phyloP scores from a whole-genome alignment of 305 asterid genomes.

The Fraxinus velutina region DNA sequence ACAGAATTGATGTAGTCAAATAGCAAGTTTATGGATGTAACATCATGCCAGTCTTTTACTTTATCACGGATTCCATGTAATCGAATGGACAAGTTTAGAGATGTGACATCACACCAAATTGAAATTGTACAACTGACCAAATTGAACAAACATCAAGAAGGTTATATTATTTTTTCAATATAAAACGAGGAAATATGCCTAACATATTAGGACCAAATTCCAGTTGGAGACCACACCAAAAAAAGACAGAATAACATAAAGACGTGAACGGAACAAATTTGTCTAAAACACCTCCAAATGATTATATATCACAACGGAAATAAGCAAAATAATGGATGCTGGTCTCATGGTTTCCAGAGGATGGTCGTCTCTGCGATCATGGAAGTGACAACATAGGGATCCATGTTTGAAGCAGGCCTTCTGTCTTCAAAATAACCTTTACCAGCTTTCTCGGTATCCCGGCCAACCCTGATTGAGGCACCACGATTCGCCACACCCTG shows the following conservation, averaged over 20 bases:
- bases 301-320: neutral
- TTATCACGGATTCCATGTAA: neutral
- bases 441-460: constrained; percentile 72
- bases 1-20: neutral
- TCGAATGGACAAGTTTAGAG: neutral
- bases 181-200: neutral
- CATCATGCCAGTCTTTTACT: neutral
- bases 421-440: constrained; percentile 73
- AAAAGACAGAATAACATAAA: constrained; percentile 7
- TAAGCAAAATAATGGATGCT: neutral
- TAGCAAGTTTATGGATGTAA: neutral
- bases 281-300: constrained; percentile 11
- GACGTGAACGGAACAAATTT: constrained; percentile 1
- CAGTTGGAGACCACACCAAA: neutral
- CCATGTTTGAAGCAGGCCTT: constrained; percentile 78
- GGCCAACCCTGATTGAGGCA: constrained; percentile 73
- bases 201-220: neutral
- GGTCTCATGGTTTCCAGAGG: constrained; percentile 40
- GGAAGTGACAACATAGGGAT: constrained; percentile 65
- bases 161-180: neutral
- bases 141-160: neutral
- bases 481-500: constrained; percentile 88
- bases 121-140: neutral
- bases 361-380: constrained; percentile 80
- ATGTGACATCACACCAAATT: neutral